Conservation (phyloP, 2,329 filamentous ascomycete species). For the Neopestalotiopsis sp. region DNA sequence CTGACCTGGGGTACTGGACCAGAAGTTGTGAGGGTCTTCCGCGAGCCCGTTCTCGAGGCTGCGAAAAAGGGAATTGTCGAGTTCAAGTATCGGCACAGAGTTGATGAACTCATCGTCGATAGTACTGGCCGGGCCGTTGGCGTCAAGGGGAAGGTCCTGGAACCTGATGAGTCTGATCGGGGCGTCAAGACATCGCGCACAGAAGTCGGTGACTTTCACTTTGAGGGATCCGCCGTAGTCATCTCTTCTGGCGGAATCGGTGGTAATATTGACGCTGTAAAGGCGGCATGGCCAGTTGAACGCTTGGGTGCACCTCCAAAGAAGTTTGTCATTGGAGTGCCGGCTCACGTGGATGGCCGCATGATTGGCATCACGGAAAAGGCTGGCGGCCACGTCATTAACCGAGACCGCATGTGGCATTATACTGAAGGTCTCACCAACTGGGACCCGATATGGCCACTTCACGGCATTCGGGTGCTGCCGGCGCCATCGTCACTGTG, state of each 20-base stretch:
- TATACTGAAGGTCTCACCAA: slow-evolving; percentile 68
- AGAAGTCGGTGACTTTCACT: slow-evolving; percentile 56
- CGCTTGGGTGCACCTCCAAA: slow-evolving; percentile 61
- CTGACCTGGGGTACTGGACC: slow-evolving; percentile 66
- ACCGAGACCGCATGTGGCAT: slow-evolving; percentile 70
- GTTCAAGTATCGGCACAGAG: slow-evolving; percentile 61
- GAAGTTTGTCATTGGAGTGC: slow-evolving; percentile 64
- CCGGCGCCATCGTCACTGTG: slow-evolving; percentile 66
- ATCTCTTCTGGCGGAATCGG: slow-evolving; percentile 65
- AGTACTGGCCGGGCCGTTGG: slow-evolving; percentile 54
- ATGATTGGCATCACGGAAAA: slow-evolving; percentile 63
- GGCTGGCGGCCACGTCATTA: slow-evolving; percentile 60
- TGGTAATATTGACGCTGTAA: slow-evolving; percentile 65
- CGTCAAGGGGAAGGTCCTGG: slow-evolving; percentile 58
- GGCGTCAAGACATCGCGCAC: slow-evolving; percentile 57
- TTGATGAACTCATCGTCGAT: slow-evolving; percentile 62
- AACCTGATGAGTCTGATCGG: slow-evolving; percentile 53
- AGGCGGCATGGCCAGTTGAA: slow-evolving; percentile 61
- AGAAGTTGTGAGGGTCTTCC: slow-evolving; percentile 62
- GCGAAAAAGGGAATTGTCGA: slow-evolving; percentile 57
- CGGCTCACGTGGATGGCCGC: slow-evolving; percentile 67
- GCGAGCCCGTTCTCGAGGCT: slow-evolving; percentile 58
- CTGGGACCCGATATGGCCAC: slow-evolving; percentile 67
- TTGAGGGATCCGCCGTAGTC: slow-evolving; percentile 57
- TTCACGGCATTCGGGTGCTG: slow-evolving; percentile 64